Base-by-base conservation (phyloP, 2,329 filamentous ascomycete genomes). In the Penicillium sclerotiorum region DNA sequence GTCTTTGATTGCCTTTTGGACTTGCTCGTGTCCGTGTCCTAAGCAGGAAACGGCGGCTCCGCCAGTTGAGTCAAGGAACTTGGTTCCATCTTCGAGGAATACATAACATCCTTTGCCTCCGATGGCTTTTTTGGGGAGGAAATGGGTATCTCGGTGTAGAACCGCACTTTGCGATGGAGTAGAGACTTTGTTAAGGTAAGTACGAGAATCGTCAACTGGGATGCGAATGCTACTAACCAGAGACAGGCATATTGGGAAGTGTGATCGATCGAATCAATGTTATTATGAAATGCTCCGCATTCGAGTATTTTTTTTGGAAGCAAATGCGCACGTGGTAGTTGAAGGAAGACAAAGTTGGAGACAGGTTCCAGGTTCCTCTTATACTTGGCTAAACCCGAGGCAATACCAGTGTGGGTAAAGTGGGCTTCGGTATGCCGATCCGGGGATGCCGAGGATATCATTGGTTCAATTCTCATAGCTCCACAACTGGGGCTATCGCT, bases 1-100 rank as follows among this genome's bases (percentile, higher is more conserved):
- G 11, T 75, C 60, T 4, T 73, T 68, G 33, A 90, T 78, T 1
- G 85, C 87, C 2, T 79, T 72, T 11, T 75, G 74, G 11, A 92
- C 81, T 40, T 84, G 75, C 35, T 76, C 62, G 51, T 86, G 79
- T 23, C 82, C 83, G 59, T 90, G 85, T 6, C 89, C 89, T 8
- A 93, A 73, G 62, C 85, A 86, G 8, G 84, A 78, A 3, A 91
- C 88, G 18, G 86, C 87, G 3, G 89, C 86, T 17, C 89, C 89
- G 22, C 86, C 82, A 17, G 85, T 88, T 1, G 83, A 86, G 66
- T 94, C 89, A 12, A 91, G 79, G 36, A 94, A 80, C 27, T 72
- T 74, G 20, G 79, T 77, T 1, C 85, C 85, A 62, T 78, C 76
- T 57, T 73, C 72, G 1, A 84, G 71, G 27, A 73, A 68, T n/a